Base-by-base conservation (phyloP, 768 basidiomycete genomes). In the Suillus subalutaceus region DNA sequence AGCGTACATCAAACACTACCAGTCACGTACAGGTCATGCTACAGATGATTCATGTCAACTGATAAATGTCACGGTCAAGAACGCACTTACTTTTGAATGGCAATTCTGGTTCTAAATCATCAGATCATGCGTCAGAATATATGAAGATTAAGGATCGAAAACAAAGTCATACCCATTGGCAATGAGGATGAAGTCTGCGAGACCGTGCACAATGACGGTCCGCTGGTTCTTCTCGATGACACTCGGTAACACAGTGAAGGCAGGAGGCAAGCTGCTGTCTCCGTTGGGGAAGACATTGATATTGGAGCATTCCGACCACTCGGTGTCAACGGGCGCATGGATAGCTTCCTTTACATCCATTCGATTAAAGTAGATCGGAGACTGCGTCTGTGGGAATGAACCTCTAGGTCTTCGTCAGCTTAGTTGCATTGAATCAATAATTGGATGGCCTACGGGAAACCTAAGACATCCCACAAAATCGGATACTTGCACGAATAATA, bases 201-300 rank as follows among this genome's bases (percentile, higher is more conserved):
- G 79, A 0, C 91, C 91, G 59, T 93, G 91, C 6, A 87, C 82
- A 64, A 93, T 88, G 16, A 92, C 88, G 2, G 81, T 84, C 60
- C 90, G 81, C 63, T 85, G 79, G 74, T 81, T 91, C 81, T 90
- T 91, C 77, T 91, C 88, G 62, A 93, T 92, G 59, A 91, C 90
- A 67, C 80, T 88, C 9, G 91, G 90, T 4, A 93, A 80, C 1
- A 92, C 89, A 10, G 81, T 85, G 61, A 91, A 81, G 0, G 85
- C 83, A 9, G 90, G 82, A 0, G 90, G 90, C 6, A 84, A 76
- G 65, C 89, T 91, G 16, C 65, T 72, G 72, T 92, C 91, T 13
- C 86, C 86, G 4, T 80, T 71, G 1, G 86, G 84, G 79, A 92
- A 91, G 2, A 92, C 90, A 57, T 85, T 67, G 6, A 82, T 65